These are phyloP conservation scores for Bromus sterilis DNA, from an alignment of 176 grass and related monocot species.

Conservation along the genomic window DNA sequence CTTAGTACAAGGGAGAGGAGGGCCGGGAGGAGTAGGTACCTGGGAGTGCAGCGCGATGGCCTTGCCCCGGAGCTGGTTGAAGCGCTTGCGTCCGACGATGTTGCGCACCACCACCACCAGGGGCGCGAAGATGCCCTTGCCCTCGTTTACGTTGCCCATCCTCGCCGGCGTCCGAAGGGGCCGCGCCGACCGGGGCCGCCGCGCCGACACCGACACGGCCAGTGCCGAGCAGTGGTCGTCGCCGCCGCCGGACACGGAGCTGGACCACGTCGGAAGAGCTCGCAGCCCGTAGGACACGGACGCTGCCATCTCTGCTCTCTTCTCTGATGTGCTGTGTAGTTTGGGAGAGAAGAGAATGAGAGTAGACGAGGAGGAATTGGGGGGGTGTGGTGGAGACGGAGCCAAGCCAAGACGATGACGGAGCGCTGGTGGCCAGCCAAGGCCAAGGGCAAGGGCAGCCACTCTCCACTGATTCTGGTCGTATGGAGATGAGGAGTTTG, in stretches of 20 bases:
- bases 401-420: slow-evolving; percentile 34
- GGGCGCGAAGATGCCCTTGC: slow-evolving; percentile 92
- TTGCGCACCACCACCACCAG: slow-evolving; percentile 61
- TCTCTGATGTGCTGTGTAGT: background rate
- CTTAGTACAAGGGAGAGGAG: too few relatives aligned
- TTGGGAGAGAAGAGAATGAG: background rate
- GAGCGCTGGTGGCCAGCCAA: background rate
- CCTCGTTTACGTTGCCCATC: slow-evolving; percentile 95
- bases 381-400: background rate
- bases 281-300: slow-evolving; percentile 13
- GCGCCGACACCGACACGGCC: slow-evolving; percentile 12
- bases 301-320: background rate
- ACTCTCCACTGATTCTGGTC: background rate
- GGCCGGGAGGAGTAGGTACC: slow-evolving; percentile 31
- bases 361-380: background rate
- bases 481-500: slow-evolving; percentile 29
- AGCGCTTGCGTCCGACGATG: slow-evolving; percentile 72
- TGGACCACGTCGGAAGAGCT: slow-evolving; percentile 52
- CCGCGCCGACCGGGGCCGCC: slow-evolving; percentile 3
- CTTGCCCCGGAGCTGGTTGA: slow-evolving; percentile 97
- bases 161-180: slow-evolving; percentile 37
- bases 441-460: background rate
- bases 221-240: background rate
- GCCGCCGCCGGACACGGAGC: slow-evolving; percentile 43
- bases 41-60: slow-evolving; percentile 95